Evolutionary conservation across 768 basidiomycete species (phyloP), one percentile per base, ranked within the genome.

Genomic region (Mycena belliarum): DNA sequence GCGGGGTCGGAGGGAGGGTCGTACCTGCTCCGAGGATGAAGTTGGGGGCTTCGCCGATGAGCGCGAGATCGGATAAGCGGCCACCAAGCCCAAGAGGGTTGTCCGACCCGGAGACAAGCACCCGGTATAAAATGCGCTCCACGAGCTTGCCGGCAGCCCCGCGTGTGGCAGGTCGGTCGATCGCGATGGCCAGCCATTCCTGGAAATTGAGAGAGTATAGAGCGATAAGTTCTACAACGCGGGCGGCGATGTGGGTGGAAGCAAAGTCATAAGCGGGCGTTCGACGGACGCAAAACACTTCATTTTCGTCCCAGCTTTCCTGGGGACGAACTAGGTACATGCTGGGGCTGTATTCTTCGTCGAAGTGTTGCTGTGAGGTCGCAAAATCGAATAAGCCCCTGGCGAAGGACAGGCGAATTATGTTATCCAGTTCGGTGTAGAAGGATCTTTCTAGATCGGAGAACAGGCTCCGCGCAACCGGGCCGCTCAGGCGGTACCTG

Each of bases 401-500:
- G 44, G 50, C 38, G 43, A 58, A 26, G 38, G 38, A 18, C 38
- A 3, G n/a, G 14, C 14, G 20, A 21, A 41, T 12, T n/a, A 41
- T 9, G 10, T 41, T 12, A 21, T 41, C 40, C 10, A 41, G 20
- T n/a, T 4, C 6, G 40, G 40, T 21, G 40, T 2, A 2, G 10
- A 9, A 11, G 40, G 40, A 4, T 11, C 21, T 21, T 11, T 21
- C 10, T 12, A 9, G 20, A 23, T 41, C 40, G 40, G 7, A 21
- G 35, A 59, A 59, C 28, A 59, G 50, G 40, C 40, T 41, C 9
- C 51, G 50, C 10, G 57, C 25, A 35, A 59, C 40, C 21, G 57
- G 57, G 9, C 56, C 56, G 24, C 49, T 25, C 43, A 2, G 25
- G 6, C 8, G 2, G 32, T 35, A 25, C 49, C 41, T 57, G 33